Evolutionary conservation across 2,329 filamentous ascomycete species (phyloP), one percentile per base, ranked within the genome.

Genomic region (Cytospora schulzeri): DNA sequence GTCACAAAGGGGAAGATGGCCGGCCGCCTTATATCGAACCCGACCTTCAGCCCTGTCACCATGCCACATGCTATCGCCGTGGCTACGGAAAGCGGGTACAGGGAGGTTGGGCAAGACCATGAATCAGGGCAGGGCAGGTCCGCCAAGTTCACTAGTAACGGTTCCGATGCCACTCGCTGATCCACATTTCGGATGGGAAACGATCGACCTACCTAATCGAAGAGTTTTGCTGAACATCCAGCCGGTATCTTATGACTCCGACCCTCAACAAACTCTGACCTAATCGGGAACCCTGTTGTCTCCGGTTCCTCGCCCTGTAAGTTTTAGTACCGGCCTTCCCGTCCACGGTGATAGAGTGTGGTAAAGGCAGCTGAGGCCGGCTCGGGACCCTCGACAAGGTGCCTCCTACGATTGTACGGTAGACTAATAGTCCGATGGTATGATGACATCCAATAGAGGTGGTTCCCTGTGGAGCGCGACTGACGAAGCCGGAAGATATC

Each of bases 171-270:
- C 22, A 48, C n/a, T 12, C 45, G 45, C 45, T 24, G 45, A 48
- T 48, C 45, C 45, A 48, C 45, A 48, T 48, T 48, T 48, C 45
- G n/a, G 11, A 48, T 48, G 22, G 45, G 11, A 24, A 48, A 48
- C 45, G 45, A 48, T 48, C 45, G 45, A 12, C 45, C 45, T 48
- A 48, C 45, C 45, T 48, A 48, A 48, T 48, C 45, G 45, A 48
- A 48, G 45, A 48, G 45, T 48, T 48, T 48, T 48, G 45, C 45
- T 48, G 45, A 48, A 48, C 45, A 48, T 48, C n/a, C n/a, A 45
- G 45, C 45, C 22, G 9, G n/a, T 3, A 48, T 48, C 11, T 24
- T 24, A 48, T 48, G 45, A 48, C 45, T 48, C 45, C 22, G 45
- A 24, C n/a, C n/a, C 45, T n/a, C 45, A 48, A 48, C 45, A 22